These are phyloP conservation scores for Conoideocrella luteorostrata DNA, from an alignment of 2,329 filamentous ascomycete genomes.

Conservation along the genomic window DNA sequence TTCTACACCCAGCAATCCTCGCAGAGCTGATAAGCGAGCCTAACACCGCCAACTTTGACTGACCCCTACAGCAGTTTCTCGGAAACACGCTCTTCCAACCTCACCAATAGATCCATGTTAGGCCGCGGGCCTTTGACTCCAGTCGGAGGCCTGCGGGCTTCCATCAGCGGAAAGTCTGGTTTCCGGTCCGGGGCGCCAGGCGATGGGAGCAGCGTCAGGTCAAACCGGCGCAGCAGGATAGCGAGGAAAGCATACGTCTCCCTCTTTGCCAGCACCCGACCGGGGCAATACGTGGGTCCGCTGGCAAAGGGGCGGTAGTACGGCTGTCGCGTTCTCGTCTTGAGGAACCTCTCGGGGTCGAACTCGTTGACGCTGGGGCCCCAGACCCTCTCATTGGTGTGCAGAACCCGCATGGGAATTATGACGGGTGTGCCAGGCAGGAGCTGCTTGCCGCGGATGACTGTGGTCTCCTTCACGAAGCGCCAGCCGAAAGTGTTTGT, in stretches of 20 bases:
- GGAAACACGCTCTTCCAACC: too few relatives aligned
- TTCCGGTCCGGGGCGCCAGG: neutral
- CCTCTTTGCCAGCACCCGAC: neutral
- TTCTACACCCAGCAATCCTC: too few relatives aligned
- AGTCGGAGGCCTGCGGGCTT: neutral
- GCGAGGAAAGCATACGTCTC: neutral
- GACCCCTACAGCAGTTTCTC: too few relatives aligned
- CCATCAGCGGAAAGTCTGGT: neutral
- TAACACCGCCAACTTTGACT: too few relatives aligned
- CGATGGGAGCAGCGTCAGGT: neutral
- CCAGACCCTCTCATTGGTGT: neutral
- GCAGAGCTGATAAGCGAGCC: too few relatives aligned
- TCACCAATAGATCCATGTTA: neutral
- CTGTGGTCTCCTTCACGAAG: neutral
- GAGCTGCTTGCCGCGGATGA: neutral
- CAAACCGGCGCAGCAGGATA: neutral
- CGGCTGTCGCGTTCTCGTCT: neutral
- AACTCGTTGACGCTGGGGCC: neutral
- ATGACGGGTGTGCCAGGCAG: neutral
- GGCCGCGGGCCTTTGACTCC: neutral
- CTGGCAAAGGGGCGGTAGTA: slow-evolving; percentile 1
- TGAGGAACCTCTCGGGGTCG: neutral
- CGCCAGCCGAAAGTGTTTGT: neutral
- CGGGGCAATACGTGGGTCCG: neutral
- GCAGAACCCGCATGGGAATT: neutral